phyloP scores from a whole-genome alignment of 2,329 filamentous ascomycete species.

The Aspergillus glaucus region DNA sequence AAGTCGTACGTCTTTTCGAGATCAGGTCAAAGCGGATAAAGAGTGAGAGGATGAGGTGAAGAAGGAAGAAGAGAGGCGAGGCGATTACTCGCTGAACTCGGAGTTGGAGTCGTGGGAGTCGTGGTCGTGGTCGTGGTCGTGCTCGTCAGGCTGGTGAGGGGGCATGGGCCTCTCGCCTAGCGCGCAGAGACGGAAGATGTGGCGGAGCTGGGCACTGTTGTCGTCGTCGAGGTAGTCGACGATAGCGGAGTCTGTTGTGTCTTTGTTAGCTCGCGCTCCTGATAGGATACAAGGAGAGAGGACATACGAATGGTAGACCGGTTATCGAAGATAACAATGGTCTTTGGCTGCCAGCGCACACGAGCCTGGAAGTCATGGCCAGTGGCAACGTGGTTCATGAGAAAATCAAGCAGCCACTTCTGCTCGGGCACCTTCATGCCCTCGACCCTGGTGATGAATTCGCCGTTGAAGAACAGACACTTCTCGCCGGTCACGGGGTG shows the following conservation, averaged over 20 bases:
- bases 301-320: slow-evolving; percentile 41
- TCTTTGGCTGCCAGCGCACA: slow-evolving; percentile 44
- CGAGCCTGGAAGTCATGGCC: slow-evolving; percentile 45
- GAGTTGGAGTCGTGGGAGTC: slow-evolving; percentile 8
- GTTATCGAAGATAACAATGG: slow-evolving; percentile 48
- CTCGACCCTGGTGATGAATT: slow-evolving; percentile 44
- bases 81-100: neutral
- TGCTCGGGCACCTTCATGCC: slow-evolving; percentile 45
- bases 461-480: slow-evolving; percentile 44
- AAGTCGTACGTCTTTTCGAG: neutral
- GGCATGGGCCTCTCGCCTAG: slow-evolving; percentile 47
- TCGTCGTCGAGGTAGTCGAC: slow-evolving; percentile 46
- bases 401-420: slow-evolving; percentile 41
- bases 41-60: slow-evolving; percentile 1
- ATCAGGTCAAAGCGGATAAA: neutral
- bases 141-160: slow-evolving; percentile 21
- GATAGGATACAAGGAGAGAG: neutral
- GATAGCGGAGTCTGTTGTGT: slow-evolving; percentile 41
- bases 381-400: slow-evolving; percentile 42
- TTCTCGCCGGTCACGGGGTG: slow-evolving; percentile 46
- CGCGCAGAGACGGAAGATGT: slow-evolving; percentile 46
- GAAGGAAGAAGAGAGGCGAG: neutral
- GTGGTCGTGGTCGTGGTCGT: slow-evolving; percentile 14
- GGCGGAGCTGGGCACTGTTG: slow-evolving; percentile 40
- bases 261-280: slow-evolving; percentile 8